Evolutionary conservation across 2,329 filamentous ascomycete species (phyloP).

Genomic region (Cladosporium cucumerinum): DNA sequence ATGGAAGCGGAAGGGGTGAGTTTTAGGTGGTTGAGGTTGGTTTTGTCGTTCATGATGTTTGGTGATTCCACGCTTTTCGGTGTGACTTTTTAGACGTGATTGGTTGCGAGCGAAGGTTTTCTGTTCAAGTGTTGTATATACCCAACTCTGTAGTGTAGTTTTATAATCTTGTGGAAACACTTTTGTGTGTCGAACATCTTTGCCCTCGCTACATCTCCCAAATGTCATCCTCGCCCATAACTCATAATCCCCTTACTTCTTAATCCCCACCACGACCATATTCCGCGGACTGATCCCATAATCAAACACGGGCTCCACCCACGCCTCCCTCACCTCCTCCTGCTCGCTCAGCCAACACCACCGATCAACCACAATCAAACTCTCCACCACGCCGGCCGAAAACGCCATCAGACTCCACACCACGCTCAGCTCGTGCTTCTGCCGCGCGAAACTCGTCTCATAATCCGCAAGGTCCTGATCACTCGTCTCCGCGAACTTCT

Average conservation of each 20-base stretch:
- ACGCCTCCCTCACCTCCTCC: constrained; percentile 64
- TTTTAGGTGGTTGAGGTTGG: constrained; percentile 24
- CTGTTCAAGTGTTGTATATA: constrained; percentile 12
- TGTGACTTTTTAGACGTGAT: not conserved
- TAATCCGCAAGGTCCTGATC: constrained; percentile 75
- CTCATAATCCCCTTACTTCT: constrained; percentile 44
- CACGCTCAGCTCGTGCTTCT: constrained; percentile 78
- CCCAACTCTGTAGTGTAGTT: constrained; percentile 14
- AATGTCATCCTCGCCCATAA: no score
- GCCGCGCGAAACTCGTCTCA: constrained; percentile 58
- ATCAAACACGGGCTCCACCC: constrained; percentile 93
- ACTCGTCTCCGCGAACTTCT: constrained; percentile 65
- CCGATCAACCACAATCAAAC: constrained; percentile 82
- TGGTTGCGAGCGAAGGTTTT: not conserved
- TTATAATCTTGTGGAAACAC: not conserved
- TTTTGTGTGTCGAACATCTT: not conserved
- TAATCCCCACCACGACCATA: constrained; percentile 87
- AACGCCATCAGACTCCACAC: constrained; percentile 97
- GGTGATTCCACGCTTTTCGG: not conserved
- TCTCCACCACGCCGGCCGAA: constrained; percentile 83
- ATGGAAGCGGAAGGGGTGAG: constrained; percentile 49
- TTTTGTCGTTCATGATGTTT: not conserved
- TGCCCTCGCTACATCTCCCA: not conserved
- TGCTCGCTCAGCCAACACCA: constrained; percentile 87
- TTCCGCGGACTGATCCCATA: constrained; percentile 84